Conservation (phyloP, 371 early-diverging fungal genomes). For the Conidiobolus incongruus region DNA sequence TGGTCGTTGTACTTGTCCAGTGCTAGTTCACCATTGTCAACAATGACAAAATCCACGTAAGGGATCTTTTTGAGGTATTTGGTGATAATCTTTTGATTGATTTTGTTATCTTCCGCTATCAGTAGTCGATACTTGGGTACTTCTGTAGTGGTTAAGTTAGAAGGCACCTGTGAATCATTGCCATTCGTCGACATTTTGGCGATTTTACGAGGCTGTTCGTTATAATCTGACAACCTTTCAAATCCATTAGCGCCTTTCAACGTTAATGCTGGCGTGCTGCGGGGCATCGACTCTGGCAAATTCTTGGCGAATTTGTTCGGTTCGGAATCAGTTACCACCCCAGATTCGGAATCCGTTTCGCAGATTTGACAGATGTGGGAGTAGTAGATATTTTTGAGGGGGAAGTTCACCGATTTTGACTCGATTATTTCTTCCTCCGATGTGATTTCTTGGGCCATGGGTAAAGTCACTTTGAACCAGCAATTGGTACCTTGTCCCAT, state of each 20-base stretch:
- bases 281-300: too few relatives aligned
- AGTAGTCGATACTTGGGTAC: background rate
- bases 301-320: too few relatives aligned
- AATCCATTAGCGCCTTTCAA: too few relatives aligned
- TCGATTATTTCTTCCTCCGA: background rate
- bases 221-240: too few relatives aligned
- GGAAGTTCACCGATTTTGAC: background rate
- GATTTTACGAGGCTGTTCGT: background rate
- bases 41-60: background rate
- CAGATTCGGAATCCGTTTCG: too few relatives aligned
- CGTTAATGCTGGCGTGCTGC: too few relatives aligned
- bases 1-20: background rate
- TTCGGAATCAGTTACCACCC: too few relatives aligned
- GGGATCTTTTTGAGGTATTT: background rate
- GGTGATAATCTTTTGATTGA: background rate
- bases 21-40: background rate
- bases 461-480: slow-evolving; percentile 10
- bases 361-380: too few relatives aligned
- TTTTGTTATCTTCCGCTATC: background rate
- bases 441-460: background rate
- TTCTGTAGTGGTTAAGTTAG: too few relatives aligned
- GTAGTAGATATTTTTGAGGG: too few relatives aligned
- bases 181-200: too few relatives aligned
- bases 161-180: too few relatives aligned
- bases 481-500: slow-evolving; percentile 13